A percentile compares a stretch with the other conserved stretches of the same genome.
Evolutionary conservation across 2,329 filamentous ascomycete species (phyloP).

Genomic region (Claviceps sp.): DNA sequence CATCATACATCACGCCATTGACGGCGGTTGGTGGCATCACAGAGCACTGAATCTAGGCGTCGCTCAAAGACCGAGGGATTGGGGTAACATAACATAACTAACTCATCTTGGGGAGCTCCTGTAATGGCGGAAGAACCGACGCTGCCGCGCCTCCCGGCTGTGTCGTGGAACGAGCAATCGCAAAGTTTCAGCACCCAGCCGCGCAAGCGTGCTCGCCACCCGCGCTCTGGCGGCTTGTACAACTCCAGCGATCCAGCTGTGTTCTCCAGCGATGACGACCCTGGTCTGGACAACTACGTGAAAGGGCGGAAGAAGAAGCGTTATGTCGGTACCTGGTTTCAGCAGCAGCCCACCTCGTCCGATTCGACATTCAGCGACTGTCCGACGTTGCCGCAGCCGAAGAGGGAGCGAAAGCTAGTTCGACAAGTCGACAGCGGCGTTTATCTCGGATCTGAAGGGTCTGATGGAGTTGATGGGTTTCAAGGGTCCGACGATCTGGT

Average conservation of each 20-base stretch:
- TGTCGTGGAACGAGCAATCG: slow-evolving; percentile 25
- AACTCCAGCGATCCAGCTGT: slow-evolving; percentile 58
- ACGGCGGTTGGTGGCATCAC: background rate
- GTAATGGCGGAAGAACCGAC: slow-evolving; percentile 28
- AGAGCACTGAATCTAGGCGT: background rate
- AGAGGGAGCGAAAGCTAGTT: slow-evolving; percentile 32
- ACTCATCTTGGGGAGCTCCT: background rate
- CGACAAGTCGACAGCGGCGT: slow-evolving; percentile 56
- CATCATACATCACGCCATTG: background rate
- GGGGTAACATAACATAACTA: no score
- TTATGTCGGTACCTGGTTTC: slow-evolving; percentile 56
- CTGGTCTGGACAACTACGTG: slow-evolving; percentile 50
- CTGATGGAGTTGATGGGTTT: slow-evolving; percentile 27
- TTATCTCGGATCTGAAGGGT: slow-evolving; percentile 49
- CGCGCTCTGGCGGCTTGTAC: slow-evolving; percentile 20
- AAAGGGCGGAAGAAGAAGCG: slow-evolving; percentile 44
- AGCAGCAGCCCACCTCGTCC: slow-evolving; percentile 39
- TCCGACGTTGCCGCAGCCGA: slow-evolving; percentile 24
- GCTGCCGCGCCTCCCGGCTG: slow-evolving; percentile 24
- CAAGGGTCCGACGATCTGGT: slow-evolving; percentile 32
- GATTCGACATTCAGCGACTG: slow-evolving; percentile 33
- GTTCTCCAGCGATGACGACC: slow-evolving; percentile 62
- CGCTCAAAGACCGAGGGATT: background rate
- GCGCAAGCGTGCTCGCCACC: slow-evolving; percentile 24
- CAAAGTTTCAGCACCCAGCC: slow-evolving; percentile 26